Percentiles rank a stretch among this genome's conserved stretches.
Evolutionary conservation across 441 rosid genomes (phyloP).

Genomic region (Theobroma grandiflorum): DNA sequence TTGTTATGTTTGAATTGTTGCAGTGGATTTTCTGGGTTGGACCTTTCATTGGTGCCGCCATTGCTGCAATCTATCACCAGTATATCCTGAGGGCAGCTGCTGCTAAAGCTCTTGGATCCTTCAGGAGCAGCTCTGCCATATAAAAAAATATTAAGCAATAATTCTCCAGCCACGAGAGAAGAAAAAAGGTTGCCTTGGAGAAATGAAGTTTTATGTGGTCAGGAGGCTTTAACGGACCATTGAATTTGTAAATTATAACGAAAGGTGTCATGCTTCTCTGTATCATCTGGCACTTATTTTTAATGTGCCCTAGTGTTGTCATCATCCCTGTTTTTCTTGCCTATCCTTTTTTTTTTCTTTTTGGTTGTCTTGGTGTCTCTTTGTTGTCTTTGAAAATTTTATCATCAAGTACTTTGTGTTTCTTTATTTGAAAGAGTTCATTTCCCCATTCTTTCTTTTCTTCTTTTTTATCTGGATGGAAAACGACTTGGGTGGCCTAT

Average conservation of each 20-base stretch:
- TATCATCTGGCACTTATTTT: constrained; percentile 5
- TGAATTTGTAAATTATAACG: constrained; percentile 11
- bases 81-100: constrained; percentile 58
- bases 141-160: background rate
- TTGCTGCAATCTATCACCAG: constrained; percentile 68
- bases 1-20: background rate
- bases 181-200: background rate
- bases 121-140: constrained; percentile 55
- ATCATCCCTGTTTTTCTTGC: background rate
- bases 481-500: background rate
- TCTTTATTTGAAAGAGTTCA: background rate
- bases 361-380: background rate
- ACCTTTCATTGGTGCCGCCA: constrained; percentile 68
- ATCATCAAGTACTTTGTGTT: constrained; percentile 3
- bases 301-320: background rate
- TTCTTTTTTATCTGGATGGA: background rate
- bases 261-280: background rate
- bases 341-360: too few relatives aligned
- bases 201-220: background rate
- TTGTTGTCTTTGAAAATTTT: constrained; percentile 11
- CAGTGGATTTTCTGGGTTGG: constrained; percentile 84
- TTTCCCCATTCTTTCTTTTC: background rate
- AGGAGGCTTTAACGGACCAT: constrained; percentile 5
- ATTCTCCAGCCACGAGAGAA: background rate
- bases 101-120: constrained; percentile 62